Conservation (phyloP, 2,329 filamentous ascomycete genomes). For the Berkeleyomyces basicola region DNA sequence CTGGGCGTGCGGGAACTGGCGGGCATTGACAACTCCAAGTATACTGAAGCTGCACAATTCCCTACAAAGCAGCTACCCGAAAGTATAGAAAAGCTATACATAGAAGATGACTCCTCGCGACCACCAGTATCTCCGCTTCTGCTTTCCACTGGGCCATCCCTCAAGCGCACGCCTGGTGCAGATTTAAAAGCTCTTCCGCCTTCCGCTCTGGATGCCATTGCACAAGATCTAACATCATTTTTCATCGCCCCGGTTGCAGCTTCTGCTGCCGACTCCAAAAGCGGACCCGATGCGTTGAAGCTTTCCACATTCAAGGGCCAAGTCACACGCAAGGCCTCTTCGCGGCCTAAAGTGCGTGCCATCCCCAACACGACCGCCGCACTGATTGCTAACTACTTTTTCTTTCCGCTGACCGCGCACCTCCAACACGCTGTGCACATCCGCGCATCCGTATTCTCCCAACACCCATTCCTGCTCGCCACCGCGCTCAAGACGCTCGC, state of each 20-base stretch:
- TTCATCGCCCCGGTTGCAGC: constrained; percentile 74
- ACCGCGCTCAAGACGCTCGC: constrained; percentile 76
- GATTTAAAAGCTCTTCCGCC: constrained; percentile 34
- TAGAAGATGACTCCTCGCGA: constrained; percentile 20
- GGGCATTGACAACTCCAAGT: constrained; percentile 47
- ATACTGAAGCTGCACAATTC: constrained; percentile 40
- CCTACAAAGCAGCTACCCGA: constrained; percentile 66
- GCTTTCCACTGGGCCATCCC: neutral
- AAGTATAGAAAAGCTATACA: constrained; percentile 56
- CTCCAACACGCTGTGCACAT: constrained; percentile 46
- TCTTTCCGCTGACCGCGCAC: constrained; percentile 69
- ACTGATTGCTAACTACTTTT: constrained; percentile 60
- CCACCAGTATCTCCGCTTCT: constrained; percentile 9
- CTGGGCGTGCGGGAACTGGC: constrained; percentile 71
- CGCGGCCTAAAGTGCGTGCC: constrained; percentile 31
- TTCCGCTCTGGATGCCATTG: constrained; percentile 51
- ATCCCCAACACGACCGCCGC: constrained; percentile 65
- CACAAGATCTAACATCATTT: constrained; percentile 47
- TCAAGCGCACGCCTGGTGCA: constrained; percentile 18
- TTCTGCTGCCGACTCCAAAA: constrained; percentile 59
- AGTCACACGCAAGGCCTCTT: constrained; percentile 28
- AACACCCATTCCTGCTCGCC: constrained; percentile 58
- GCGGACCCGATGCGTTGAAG: constrained; percentile 73
- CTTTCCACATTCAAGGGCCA: constrained; percentile 60
- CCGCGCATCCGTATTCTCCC: constrained; percentile 41